phyloP scores from a whole-genome alignment of 441 rosid species.

The Populus hybrid region DNA sequence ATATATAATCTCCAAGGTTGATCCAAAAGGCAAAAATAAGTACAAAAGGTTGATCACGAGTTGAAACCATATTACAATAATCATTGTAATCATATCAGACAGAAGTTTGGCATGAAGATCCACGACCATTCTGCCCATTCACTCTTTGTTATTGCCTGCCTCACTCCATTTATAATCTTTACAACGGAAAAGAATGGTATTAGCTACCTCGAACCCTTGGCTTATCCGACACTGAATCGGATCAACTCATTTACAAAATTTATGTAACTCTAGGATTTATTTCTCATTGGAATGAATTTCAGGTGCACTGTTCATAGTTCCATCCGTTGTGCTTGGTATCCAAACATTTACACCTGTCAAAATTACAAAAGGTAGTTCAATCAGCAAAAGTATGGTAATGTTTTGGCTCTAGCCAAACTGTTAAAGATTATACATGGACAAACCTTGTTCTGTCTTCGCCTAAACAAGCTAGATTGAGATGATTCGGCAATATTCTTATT shows the following conservation, averaged over 20 bases:
- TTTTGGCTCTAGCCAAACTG: neutral
- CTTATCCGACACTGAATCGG: neutral
- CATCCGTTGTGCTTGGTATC: neutral
- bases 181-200: neutral
- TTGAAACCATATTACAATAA: neutral
- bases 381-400: neutral
- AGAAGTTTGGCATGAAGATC: neutral
- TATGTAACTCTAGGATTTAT: neutral
- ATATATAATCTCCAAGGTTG: no score
- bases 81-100: neutral
- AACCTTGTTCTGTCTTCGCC: slow-evolving; percentile 19
- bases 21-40: neutral
- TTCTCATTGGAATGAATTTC: neutral
- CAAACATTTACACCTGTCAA: slow-evolving; percentile 21
- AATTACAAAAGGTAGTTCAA: neutral
- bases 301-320: neutral
- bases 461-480: slow-evolving; percentile 28
- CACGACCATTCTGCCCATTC: neutral
- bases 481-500: neutral
- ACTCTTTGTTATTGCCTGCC: neutral
- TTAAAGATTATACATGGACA: neutral
- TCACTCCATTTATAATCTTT: neutral
- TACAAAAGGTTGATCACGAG: no score
- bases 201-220: neutral
- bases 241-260: neutral